These are phyloP conservation scores for Backusella mclennaniae DNA, from an alignment of 192 early-diverging fungal species.

Conservation along the genomic window DNA sequence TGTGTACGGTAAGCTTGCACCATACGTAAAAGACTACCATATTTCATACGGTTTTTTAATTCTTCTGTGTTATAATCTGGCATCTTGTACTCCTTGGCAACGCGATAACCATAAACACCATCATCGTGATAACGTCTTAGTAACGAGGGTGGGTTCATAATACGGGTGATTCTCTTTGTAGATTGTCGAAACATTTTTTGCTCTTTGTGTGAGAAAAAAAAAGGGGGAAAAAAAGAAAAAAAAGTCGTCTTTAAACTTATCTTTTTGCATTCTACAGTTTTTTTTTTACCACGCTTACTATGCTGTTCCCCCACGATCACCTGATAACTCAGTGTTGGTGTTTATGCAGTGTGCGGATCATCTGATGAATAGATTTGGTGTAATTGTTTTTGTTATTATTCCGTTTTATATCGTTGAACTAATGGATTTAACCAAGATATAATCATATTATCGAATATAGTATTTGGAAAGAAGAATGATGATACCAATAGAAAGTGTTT, in stretches of 20 bases:
- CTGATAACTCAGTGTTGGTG: background rate
- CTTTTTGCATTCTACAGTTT: background rate
- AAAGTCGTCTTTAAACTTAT: background rate
- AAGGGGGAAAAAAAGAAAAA: background rate
- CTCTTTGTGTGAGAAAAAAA: constrained; percentile 1
- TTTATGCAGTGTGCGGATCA: background rate
- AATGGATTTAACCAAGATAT: no score
- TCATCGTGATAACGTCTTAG: constrained; percentile 67
- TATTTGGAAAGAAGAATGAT: no score
- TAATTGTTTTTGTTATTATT: no score
- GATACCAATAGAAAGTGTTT: no score
- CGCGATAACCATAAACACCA: constrained; percentile 87
- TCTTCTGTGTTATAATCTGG: constrained; percentile 83
- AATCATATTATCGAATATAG: no score
- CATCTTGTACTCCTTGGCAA: constrained; percentile 61
- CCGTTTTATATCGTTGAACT: no score
- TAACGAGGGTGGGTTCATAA: background rate
- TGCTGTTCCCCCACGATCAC: background rate
- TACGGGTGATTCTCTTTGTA: background rate
- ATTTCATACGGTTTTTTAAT: constrained; percentile 77
- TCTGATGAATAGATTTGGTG: background rate
- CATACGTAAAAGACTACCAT: constrained; percentile 83
- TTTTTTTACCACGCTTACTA: background rate
- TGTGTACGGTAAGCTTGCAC: constrained; percentile 76
- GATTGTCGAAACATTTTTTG: constrained; percentile 2